Percentiles rank a stretch among this genome's conserved stretches.
Evolutionary conservation across 306 rosid species (phyloP).

Genomic region (Hippophae gyantsensis): DNA sequence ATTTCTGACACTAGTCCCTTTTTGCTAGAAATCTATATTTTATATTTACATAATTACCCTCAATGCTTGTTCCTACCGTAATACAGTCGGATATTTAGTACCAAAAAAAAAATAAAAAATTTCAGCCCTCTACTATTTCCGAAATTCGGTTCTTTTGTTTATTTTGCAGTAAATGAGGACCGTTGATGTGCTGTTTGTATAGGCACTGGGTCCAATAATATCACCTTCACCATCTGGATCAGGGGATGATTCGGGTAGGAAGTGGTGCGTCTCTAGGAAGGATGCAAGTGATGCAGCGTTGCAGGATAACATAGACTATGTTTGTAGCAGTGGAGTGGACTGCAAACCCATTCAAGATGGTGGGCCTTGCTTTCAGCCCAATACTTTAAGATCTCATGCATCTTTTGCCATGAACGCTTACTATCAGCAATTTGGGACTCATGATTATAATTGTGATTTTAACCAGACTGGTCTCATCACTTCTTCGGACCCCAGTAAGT

Average conservation of each 20-base stretch:
- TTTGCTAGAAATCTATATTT: not conserved
- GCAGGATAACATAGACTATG: constrained; percentile 45
- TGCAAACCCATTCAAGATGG: constrained; percentile 35
- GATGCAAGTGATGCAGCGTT: constrained; percentile 24
- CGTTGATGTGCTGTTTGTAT: too few species aligned
- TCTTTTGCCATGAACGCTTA: constrained; percentile 51
- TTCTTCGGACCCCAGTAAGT: constrained; percentile 53
- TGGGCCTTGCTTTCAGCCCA: constrained; percentile 42
- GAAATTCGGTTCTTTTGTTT: not conserved
- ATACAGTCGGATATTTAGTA: not conserved
- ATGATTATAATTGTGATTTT: constrained; percentile 50
- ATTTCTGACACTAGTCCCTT: not conserved
- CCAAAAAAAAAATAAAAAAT: not conserved
- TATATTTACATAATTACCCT: not conserved
- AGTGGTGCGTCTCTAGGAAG: constrained; percentile 40
- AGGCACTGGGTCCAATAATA: constrained; percentile 16
- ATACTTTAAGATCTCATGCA: constrained; percentile 40
- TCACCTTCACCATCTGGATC: constrained; percentile 6
- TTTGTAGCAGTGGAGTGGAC: constrained; percentile 37
- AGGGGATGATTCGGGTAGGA: constrained; percentile 1
- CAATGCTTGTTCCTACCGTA: not conserved
- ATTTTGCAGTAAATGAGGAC: not conserved
- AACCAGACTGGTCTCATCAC: constrained; percentile 47
- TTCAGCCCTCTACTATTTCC: not conserved
- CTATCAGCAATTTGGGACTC: constrained; percentile 41